phyloP scores from a whole-genome alignment of 257 asterid species.

The Sherardia arvensis region DNA sequence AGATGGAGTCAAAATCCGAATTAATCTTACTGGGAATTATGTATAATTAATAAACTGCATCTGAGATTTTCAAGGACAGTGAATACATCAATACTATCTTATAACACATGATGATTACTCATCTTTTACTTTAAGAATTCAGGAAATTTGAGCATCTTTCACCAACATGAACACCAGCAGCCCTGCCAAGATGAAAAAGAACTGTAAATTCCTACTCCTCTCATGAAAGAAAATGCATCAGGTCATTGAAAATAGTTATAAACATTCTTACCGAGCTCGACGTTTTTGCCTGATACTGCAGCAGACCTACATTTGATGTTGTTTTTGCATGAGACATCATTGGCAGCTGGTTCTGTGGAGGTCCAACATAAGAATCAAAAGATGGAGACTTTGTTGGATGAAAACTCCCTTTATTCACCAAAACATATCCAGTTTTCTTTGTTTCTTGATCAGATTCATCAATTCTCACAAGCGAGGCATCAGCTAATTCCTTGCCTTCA shows the following conservation, averaged over 20 bases:
- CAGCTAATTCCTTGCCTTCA: not conserved
- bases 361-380: not conserved
- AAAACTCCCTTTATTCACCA: not conserved
- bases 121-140: not conserved
- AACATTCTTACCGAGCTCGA: conserved; percentile 7
- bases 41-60: too few relatives aligned
- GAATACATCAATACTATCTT: not conserved
- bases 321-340: not conserved
- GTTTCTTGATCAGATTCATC: conserved; percentile 8
- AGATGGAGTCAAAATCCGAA: too few relatives aligned
- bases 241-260: not conserved
- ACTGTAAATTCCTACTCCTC: not conserved
- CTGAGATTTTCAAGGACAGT: too few relatives aligned
- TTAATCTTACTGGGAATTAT: too few relatives aligned
- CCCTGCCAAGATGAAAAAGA: conserved; percentile 4
- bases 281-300: conserved; percentile 1
- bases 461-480: not conserved
- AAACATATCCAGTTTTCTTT: not conserved
- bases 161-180: conserved; percentile 13
- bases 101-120: not conserved
- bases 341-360: not conserved
- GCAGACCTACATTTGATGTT: not conserved
- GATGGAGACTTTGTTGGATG: not conserved
- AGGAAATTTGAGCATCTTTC: not conserved
- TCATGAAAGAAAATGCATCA: not conserved